Percentiles rank a stretch among this genome's conserved stretches.
Evolutionary conservation across 108 stramenopile genomes (phyloP).

Genomic region (Cyclotella choctawhatcheeana): DNA sequence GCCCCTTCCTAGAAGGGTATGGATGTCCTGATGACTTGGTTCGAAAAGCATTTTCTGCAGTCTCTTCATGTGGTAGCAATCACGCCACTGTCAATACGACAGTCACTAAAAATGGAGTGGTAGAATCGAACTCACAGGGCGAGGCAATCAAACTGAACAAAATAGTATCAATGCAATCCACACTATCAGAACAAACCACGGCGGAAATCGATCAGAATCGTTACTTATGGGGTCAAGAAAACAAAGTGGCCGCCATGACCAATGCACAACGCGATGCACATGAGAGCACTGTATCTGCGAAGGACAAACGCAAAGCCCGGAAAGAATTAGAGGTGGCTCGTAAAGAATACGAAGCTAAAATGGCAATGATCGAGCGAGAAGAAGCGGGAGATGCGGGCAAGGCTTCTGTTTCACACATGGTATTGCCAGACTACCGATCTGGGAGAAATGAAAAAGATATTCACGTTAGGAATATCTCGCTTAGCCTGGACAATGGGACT

Average conservation of each 20-base stretch:
- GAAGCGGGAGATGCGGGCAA: conserved; percentile 61
- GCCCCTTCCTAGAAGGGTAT: conserved; percentile 71
- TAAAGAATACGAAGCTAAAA: conserved; percentile 61
- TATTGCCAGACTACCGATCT: conserved; percentile 78
- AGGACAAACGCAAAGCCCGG: conserved; percentile 78
- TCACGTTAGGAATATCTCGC: conserved; percentile 74
- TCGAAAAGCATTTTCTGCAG: conserved; percentile 42
- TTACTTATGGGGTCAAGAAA: conserved; percentile 75
- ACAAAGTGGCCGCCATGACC: conserved; percentile 69
- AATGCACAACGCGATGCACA: conserved; percentile 76
- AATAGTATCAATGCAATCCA: conserved; percentile 72
- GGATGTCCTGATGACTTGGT: conserved; percentile 58
- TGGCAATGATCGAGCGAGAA: conserved; percentile 45
- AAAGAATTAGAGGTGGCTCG: conserved; percentile 77
- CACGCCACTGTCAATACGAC: conserved; percentile 5
- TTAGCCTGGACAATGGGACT: conserved; percentile 89
- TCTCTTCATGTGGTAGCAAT: background rate
- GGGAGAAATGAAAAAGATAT: conserved; percentile 88
- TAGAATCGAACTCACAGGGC: background rate
- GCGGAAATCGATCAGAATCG: conserved; percentile 66
- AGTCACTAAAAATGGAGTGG: conserved; percentile 13
- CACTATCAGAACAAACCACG: conserved; percentile 54
- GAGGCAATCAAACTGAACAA: conserved; percentile 66
- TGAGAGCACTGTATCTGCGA: conserved; percentile 63
- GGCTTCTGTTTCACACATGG: conserved; percentile 77